Evolutionary conservation across 1,139 yeast genomes (phyloP).

Genomic region (Kodamaea ohmeri): DNA sequence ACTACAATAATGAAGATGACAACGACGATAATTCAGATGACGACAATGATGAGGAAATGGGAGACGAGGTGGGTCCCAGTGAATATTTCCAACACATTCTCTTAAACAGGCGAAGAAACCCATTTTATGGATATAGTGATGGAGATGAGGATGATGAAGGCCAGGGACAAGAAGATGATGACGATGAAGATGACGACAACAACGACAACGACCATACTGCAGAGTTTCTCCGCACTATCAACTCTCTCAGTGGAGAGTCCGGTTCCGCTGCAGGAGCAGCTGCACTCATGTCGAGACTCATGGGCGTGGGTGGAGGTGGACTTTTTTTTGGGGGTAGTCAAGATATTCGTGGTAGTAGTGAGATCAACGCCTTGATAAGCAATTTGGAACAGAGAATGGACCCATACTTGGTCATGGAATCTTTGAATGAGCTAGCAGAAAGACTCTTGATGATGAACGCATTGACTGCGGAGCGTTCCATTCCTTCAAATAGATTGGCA

Average conservation of each 20-base stretch:
- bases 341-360: slow-evolving; percentile 15
- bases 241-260: slow-evolving; percentile 14
- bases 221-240: slow-evolving; percentile 6
- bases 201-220: slow-evolving; percentile 12
- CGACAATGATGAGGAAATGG: slow-evolving; percentile 19
- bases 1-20: slow-evolving; percentile 18
- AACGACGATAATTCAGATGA: slow-evolving; percentile 17
- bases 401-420: slow-evolving; percentile 50
- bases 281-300: slow-evolving; percentile 16
- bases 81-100: slow-evolving; percentile 9
- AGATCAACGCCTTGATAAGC: slow-evolving; percentile 40
- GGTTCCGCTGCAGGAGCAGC: slow-evolving; percentile 30
- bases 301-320: slow-evolving; percentile 30
- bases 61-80: slow-evolving; percentile 15
- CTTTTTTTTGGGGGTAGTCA: slow-evolving; percentile 7
- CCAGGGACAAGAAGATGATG: slow-evolving; percentile 13
- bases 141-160: slow-evolving; percentile 22
- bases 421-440: slow-evolving; percentile 62
- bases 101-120: slow-evolving; percentile 16
- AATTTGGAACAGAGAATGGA: slow-evolving; percentile 47
- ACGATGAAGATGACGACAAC: slow-evolving; percentile 18
- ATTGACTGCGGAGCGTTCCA: slow-evolving; percentile 55
- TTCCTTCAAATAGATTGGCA: slow-evolving; percentile 62
- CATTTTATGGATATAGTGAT: too few relatives aligned
- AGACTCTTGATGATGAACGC: slow-evolving; percentile 67